phyloP scores from a whole-genome alignment of 2,329 filamentous ascomycete genomes.

The Penicillium sp. region DNA sequence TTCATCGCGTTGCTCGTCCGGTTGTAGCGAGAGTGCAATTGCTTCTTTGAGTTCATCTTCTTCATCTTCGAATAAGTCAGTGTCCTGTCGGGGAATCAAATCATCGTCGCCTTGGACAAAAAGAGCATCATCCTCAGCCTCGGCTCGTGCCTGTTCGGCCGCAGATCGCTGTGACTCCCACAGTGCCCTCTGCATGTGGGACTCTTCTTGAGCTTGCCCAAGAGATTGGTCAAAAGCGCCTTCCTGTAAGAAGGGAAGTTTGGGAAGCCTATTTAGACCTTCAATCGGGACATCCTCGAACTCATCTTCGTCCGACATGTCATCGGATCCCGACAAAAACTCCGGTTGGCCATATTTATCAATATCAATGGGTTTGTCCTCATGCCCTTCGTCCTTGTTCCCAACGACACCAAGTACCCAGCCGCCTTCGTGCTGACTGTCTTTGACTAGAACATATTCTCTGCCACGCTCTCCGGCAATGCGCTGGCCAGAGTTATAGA shows the following conservation, averaged over 20 bases:
- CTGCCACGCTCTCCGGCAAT: slow-evolving; percentile 76
- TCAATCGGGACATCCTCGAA: slow-evolving; percentile 95
- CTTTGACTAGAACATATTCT: slow-evolving; percentile 96
- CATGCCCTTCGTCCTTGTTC: slow-evolving; percentile 76
- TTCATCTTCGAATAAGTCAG: slow-evolving; percentile 65
- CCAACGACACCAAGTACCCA: slow-evolving; percentile 95
- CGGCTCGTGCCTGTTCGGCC: slow-evolving; percentile 1
- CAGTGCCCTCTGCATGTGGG: slow-evolving; percentile 52
- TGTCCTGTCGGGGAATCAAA: slow-evolving; percentile 37
- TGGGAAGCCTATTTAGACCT: slow-evolving; percentile 82
- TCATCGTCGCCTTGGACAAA: slow-evolving; percentile 58
- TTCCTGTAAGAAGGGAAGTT: slow-evolving; percentile 49
- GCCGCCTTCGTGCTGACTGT: slow-evolving; percentile 90
- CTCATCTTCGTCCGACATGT: slow-evolving; percentile 70
- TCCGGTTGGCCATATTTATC: slow-evolving; percentile 63
- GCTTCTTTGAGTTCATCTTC: slow-evolving; percentile 79
- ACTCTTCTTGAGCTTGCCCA: slow-evolving; percentile 37
- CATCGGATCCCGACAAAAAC: slow-evolving; percentile 60
- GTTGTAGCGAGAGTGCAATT: slow-evolving; percentile 80
- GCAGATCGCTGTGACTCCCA: slow-evolving; percentile 45
- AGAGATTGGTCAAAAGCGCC: slow-evolving; percentile 43
- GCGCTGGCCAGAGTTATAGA: slow-evolving; percentile 63
- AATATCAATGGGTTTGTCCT: slow-evolving; percentile 89
- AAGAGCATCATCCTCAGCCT: slow-evolving; percentile 56
- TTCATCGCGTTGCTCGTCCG: slow-evolving; percentile 46